Evolutionary conservation across 768 basidiomycete genomes (phyloP).

Genomic region (Cyclocybe cylindracea): DNA sequence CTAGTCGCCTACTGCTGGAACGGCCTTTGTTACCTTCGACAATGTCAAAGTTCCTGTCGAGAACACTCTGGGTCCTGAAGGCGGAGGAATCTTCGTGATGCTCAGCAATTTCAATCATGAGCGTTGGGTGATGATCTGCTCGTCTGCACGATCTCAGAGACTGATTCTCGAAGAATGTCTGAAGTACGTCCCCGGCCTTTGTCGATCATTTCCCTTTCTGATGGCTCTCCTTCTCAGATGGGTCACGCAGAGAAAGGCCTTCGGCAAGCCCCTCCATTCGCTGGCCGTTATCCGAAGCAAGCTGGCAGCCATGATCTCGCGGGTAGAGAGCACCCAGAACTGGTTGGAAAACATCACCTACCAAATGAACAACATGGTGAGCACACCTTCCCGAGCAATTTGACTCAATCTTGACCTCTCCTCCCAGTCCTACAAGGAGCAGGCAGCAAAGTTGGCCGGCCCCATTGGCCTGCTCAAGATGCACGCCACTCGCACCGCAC

Average conservation of each 20-base stretch:
- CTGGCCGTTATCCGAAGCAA: slow-evolving; percentile 89
- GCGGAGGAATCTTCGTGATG: slow-evolving; percentile 62
- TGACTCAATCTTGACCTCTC: neutral
- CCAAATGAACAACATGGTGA: slow-evolving; percentile 86
- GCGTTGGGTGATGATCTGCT: slow-evolving; percentile 88
- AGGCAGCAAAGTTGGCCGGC: slow-evolving; percentile 72
- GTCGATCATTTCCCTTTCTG: neutral
- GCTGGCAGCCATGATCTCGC: slow-evolving; percentile 77
- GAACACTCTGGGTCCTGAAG: slow-evolving; percentile 81
- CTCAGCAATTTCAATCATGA: slow-evolving; percentile 92
- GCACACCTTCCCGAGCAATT: neutral
- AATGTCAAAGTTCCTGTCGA: slow-evolving; percentile 83
- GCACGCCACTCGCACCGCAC: slow-evolving; percentile 60
- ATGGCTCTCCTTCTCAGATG: slow-evolving; percentile 50
- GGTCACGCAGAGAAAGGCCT: slow-evolving; percentile 85
- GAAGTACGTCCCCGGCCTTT: slow-evolving; percentile 37
- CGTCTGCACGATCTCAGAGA: slow-evolving; percentile 69
- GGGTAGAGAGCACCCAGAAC: slow-evolving; percentile 66
- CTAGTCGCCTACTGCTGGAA: slow-evolving; percentile 80
- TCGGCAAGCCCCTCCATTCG: slow-evolving; percentile 82
- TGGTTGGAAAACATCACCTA: slow-evolving; percentile 86
- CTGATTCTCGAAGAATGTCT: slow-evolving; percentile 49
- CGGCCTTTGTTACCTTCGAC: slow-evolving; percentile 75
- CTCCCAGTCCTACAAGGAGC: slow-evolving; percentile 66
- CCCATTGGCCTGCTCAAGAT: slow-evolving; percentile 75